Evolutionary conservation across 768 basidiomycete species (phyloP), one percentile per base, ranked within the genome.

Genomic region (Podaxis rugospora): DNA sequence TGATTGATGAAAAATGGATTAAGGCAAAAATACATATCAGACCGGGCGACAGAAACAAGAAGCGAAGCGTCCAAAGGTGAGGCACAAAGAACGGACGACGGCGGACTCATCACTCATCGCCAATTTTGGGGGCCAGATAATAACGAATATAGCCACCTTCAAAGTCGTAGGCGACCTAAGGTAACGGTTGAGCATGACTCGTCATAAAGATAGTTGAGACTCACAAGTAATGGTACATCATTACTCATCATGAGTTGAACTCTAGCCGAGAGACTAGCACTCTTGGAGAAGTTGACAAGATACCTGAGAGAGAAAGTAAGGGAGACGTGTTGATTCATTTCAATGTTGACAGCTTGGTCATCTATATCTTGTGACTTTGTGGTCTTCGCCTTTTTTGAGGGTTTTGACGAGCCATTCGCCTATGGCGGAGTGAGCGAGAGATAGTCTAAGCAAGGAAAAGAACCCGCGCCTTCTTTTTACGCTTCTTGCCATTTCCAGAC

Each of bases 281-380:
- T 92, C 82, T 97, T 98, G 55, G 93, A 86, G 69, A 99, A 98
- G 77, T 97, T 98, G 73, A 92, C 88, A 28, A 98, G 87, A 75
- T 98, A 99, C 74, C 98, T 98, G 67, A 98, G 79, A 35, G 92
- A 94, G 80, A 98, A 98, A 1, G 95, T 98, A 52, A 98, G 80
- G 46, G 87, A 84, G 63, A 99, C 96, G 64, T 92, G 86, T 71
- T 90, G 88, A 69, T 93, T 92, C 83, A 97, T 90, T 74, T 91
- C 85, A 70, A 97, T 90, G 63, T 76, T 72, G 51, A 96, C 88
- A 50, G 80, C 84, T 11, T 76, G 75, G 0, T 70, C 70, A 13
- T 78, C 78, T 3, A 83, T 80, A 18, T 86, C 85, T 6, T 81
- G 82, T 0, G 72, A 72, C 25, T 75, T 84, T 55, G 75, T 76